Conservation (phyloP, 2,329 filamentous ascomycete species). For the Colletotrichum spinosum region DNA sequence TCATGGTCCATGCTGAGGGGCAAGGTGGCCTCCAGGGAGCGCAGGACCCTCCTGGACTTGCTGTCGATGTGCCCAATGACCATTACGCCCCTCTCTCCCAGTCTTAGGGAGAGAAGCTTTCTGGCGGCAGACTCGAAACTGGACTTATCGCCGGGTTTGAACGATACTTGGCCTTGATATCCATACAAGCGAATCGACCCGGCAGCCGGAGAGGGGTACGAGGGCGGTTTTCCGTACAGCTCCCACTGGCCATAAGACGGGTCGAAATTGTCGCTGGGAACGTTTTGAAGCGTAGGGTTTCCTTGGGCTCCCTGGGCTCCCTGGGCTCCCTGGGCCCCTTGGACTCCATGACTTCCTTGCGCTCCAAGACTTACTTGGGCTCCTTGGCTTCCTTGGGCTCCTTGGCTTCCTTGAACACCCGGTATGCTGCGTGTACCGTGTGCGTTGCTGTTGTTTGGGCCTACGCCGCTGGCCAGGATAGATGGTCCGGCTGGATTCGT, state of each 20-base stretch:
- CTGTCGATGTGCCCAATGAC: conserved; percentile 21
- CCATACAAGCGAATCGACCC: conserved; percentile 40
- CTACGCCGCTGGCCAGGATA: no score
- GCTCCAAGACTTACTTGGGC: no score
- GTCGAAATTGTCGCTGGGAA: neutral
- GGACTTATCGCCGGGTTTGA: conserved; percentile 39
- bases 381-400: no score
- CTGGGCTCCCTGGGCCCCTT: no score
- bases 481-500: no score
- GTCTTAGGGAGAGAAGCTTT: conserved; percentile 41
- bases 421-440: no score
- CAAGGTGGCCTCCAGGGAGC: conserved; percentile 5
- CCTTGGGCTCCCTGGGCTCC: no score
- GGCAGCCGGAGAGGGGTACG: neutral
- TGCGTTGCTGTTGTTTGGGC: no score
- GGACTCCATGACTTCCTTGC: no score
- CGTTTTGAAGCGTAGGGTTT: neutral
- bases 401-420: no score
- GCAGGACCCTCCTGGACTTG: neutral
- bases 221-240: neutral
- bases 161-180: conserved; percentile 47
- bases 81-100: conserved; percentile 13
- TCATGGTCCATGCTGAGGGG: neutral
- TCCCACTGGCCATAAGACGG: neutral
- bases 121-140: conserved; percentile 40